Conservation (phyloP, 2,329 filamentous ascomycete species). For the Parafenestella ontariensis region DNA sequence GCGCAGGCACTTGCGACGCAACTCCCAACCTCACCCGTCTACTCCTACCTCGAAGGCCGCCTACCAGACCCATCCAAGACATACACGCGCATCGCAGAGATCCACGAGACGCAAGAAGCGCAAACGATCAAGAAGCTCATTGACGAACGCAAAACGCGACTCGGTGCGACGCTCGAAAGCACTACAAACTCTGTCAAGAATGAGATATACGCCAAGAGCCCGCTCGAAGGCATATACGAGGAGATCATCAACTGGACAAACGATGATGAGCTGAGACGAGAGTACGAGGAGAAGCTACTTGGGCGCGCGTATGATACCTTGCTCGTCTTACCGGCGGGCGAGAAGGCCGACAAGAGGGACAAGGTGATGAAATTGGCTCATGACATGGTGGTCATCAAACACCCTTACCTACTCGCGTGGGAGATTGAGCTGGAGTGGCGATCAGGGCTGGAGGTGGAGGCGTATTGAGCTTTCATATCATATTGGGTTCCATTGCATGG, state of each 20-base stretch:
- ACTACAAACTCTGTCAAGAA: constrained; percentile 87
- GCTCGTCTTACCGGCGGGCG: constrained; percentile 68
- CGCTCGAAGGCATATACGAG: constrained; percentile 80
- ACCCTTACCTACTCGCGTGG: constrained; percentile 90
- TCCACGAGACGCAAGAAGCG: constrained; percentile 85
- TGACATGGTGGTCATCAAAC: constrained; percentile 96
- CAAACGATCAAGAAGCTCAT: constrained; percentile 90
- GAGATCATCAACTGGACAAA: constrained; percentile 88
- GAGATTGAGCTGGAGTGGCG: constrained; percentile 89
- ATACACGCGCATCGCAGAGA: constrained; percentile 81
- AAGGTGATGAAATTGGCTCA: constrained; percentile 79
- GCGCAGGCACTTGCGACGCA: constrained; percentile 77
- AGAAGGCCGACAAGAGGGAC: constrained; percentile 74
- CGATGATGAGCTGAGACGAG: constrained; percentile 83
- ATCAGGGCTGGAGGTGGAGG: constrained; percentile 51
- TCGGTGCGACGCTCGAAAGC: constrained; percentile 82
- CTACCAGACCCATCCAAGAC: constrained; percentile 80
- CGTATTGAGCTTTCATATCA: constrained; percentile 22
- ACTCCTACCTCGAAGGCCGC: constrained; percentile 81
- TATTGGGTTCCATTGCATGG: background rate
- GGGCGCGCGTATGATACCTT: constrained; percentile 81
- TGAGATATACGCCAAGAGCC: constrained; percentile 78
- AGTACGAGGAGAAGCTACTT: constrained; percentile 89
- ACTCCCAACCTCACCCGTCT: constrained; percentile 81
- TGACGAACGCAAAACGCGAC: constrained; percentile 82